These are phyloP conservation scores for Lepidium didymum DNA, from an alignment of 345 rosid genomes.

Conservation along the genomic window DNA sequence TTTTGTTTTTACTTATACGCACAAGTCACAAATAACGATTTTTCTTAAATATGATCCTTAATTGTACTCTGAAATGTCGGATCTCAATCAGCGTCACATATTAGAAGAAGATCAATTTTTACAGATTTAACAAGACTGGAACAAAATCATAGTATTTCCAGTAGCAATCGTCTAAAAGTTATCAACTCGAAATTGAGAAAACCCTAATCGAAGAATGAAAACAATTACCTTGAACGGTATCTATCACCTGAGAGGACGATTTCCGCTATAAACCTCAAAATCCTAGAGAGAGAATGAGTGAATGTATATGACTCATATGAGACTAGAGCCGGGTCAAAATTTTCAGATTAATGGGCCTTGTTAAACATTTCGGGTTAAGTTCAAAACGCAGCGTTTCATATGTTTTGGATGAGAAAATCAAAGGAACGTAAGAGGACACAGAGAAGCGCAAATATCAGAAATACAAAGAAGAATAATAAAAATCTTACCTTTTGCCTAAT, in stretches of 20 bases:
- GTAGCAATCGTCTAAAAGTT: not conserved
- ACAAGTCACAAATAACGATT: not conserved
- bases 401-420: constrained; percentile 1
- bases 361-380: not conserved
- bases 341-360: not conserved
- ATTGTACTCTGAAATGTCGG: not conserved
- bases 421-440: not conserved
- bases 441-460: constrained; percentile 4
- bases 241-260: not conserved
- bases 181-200: not conserved
- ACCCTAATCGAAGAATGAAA: not conserved
- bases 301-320: not conserved
- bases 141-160: not conserved
- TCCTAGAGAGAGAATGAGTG: not conserved
- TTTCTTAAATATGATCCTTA: not conserved
- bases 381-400: constrained; percentile 1
- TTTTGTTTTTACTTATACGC: too few species aligned
- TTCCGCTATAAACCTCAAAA: not conserved
- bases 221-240: not conserved
- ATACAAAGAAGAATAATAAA: not conserved
- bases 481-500: not conserved
- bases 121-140: not conserved
- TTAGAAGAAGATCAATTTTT: not conserved
- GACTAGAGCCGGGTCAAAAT: not conserved
- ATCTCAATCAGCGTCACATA: not conserved